Evolutionary conservation across 176 grass and related monocot genomes (phyloP).

Genomic region (Aegilops longissima): DNA sequence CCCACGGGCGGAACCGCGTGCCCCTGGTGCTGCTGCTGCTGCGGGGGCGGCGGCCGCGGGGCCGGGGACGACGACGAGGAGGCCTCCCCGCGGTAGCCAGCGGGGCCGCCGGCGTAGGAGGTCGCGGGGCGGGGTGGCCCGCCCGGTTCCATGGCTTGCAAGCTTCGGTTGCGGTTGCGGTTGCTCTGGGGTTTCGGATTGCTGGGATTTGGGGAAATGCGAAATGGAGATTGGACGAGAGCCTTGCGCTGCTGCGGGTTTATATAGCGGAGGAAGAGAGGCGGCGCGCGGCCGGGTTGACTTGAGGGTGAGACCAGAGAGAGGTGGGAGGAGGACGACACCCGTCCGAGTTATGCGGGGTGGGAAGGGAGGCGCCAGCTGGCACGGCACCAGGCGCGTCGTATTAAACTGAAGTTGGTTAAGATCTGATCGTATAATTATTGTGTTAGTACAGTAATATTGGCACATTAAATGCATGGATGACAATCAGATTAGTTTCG

Average conservation of each 20-base stretch:
- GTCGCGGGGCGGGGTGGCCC: not conserved
- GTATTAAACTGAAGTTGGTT: not conserved
- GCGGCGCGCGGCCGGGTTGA: no score
- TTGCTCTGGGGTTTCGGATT: not conserved
- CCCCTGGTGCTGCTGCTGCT: not conserved
- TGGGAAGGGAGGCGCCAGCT: no score
- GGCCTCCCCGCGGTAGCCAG: not conserved
- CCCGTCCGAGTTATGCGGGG: not conserved
- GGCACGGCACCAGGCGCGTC: no score
- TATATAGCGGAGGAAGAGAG: not conserved
- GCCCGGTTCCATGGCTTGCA: slow-evolving; percentile 18
- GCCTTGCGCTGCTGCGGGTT: not conserved
- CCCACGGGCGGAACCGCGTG: no score
- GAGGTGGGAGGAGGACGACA: not conserved
- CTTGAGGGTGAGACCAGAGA: no score
- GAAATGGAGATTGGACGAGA: not conserved
- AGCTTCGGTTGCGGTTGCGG: not conserved
- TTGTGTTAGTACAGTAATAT: no score
- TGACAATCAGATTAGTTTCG: no score
- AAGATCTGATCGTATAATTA: no score
- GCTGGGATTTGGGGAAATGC: not conserved
- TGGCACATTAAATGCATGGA: no score
- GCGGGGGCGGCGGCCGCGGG: no score
- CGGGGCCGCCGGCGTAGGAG: not conserved
- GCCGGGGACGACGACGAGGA: not conserved